Evolutionary conservation across 2,329 filamentous ascomycete species (phyloP).

Genomic region (Microdochium paspali): DNA sequence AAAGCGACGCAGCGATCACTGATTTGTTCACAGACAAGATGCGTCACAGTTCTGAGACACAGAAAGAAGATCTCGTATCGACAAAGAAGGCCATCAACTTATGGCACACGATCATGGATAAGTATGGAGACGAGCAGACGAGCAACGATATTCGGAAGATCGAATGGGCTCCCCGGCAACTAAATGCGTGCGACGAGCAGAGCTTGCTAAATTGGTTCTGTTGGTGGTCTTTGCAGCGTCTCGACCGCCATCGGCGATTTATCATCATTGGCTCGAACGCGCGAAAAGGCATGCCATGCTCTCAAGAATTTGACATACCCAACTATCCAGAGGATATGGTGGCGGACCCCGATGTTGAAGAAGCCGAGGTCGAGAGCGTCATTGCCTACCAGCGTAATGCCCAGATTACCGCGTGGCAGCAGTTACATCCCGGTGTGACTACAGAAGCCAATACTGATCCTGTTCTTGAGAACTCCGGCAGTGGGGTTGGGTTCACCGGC

Average conservation of each 20-base stretch:
- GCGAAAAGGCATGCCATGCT: constrained; percentile 12
- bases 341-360: constrained; percentile 24
- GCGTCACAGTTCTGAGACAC: constrained; percentile 5
- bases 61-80: constrained; percentile 9
- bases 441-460: neutral
- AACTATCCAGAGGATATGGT: constrained; percentile 23
- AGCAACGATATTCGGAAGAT: constrained; percentile 24
- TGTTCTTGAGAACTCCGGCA: neutral
- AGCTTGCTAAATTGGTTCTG: constrained; percentile 55
- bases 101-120: constrained; percentile 16
- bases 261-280: constrained; percentile 40
- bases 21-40: constrained; percentile 1
- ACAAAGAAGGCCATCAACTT: constrained; percentile 11
- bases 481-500: neutral
- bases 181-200: constrained; percentile 52
- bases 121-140: constrained; percentile 20
- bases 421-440: neutral
- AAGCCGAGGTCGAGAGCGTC: constrained; percentile 7
- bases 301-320: constrained; percentile 22
- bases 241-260: constrained; percentile 45
- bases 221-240: constrained; percentile 40
- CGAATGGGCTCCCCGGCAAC: constrained; percentile 32
- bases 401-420: neutral
- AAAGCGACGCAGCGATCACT: constrained; percentile 3
- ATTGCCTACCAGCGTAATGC: constrained; percentile 1